phyloP scores from a whole-genome alignment of 2,329 filamentous ascomycete genomes.

The Magnaporthiopsis poae region DNA sequence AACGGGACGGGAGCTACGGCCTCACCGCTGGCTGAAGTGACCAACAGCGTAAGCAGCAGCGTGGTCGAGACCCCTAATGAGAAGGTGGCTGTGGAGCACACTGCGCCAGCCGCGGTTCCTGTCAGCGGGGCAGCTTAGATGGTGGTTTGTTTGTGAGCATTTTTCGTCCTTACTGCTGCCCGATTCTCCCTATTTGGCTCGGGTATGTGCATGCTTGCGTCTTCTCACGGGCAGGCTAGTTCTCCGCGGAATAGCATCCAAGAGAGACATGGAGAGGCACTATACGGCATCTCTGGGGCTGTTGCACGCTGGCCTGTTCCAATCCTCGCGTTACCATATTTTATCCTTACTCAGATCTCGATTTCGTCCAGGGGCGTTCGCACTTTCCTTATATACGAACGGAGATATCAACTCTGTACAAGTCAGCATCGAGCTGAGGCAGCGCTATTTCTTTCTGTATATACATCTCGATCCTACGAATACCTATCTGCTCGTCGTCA shows the following conservation, averaged over 20 bases:
- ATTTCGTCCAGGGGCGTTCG: not conserved
- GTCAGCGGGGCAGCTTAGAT: conserved; percentile 4
- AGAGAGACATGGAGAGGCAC: not conserved
- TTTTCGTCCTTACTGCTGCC: not conserved
- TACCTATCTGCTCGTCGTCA: not conserved
- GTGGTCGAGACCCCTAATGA: conserved; percentile 10
- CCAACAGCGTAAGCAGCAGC: conserved; percentile 8
- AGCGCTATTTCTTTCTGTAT: not conserved
- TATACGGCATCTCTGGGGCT: not conserved
- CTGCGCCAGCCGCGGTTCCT: conserved; percentile 8
- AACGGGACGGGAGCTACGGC: not conserved
- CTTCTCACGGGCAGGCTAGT: not conserved
- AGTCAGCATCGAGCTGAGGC: not conserved
- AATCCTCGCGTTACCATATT: not conserved
- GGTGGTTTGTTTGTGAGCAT: not conserved
- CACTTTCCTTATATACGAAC: not conserved
- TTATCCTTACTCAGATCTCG: not conserved
- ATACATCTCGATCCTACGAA: not conserved
- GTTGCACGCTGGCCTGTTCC: not conserved
- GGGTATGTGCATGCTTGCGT: not conserved
- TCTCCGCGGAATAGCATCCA: not conserved
- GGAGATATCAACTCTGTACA: not conserved
- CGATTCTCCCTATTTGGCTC: not conserved
- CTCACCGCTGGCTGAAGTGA: not conserved
- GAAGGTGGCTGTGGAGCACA: conserved; percentile 12